phyloP scores from a whole-genome alignment of 495 filamentous ascomycete genomes.

The Letharia columbiana region DNA sequence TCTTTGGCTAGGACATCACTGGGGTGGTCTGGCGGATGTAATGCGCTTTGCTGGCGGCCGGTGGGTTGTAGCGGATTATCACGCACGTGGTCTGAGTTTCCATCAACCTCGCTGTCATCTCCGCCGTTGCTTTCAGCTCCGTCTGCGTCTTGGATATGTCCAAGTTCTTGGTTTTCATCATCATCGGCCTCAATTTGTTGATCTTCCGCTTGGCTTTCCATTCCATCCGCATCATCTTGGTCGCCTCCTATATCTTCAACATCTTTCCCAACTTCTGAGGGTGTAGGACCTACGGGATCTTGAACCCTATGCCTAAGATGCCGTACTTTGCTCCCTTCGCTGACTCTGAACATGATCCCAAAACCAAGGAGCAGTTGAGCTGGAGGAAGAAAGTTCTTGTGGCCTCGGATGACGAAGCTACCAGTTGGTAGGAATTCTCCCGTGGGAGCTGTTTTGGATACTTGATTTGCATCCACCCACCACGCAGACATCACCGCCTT shows the following conservation, averaged over 20 bases:
- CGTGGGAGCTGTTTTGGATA: slow-evolving; percentile 66
- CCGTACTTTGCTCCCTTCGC: slow-evolving; percentile 73
- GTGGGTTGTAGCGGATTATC: slow-evolving; percentile 15
- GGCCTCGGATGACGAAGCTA: slow-evolving; percentile 68
- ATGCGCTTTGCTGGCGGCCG: background rate
- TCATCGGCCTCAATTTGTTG: slow-evolving; percentile 23
- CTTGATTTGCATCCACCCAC: slow-evolving; percentile 84
- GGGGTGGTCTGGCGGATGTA: background rate
- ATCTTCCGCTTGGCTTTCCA: slow-evolving; percentile 26
- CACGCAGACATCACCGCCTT: slow-evolving; percentile 92
- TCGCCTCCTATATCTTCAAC: slow-evolving; percentile 28
- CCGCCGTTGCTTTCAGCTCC: slow-evolving; percentile 28
- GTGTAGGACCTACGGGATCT: slow-evolving; percentile 29
- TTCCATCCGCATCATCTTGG: slow-evolving; percentile 28
- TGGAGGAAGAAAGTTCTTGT: slow-evolving; percentile 85
- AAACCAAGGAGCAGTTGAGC: slow-evolving; percentile 82
- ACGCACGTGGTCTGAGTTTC: slow-evolving; percentile 14
- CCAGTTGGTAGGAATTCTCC: slow-evolving; percentile 77
- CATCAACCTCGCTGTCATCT: slow-evolving; percentile 9
- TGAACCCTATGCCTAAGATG: slow-evolving; percentile 68
- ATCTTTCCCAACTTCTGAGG: slow-evolving; percentile 28
- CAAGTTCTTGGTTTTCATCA: slow-evolving; percentile 26
- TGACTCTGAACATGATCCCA: slow-evolving; percentile 77
- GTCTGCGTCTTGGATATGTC: slow-evolving; percentile 28
- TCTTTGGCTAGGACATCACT: background rate